phyloP scores from a whole-genome alignment of 768 basidiomycete species.

The Clitopilus hobsonii region DNA sequence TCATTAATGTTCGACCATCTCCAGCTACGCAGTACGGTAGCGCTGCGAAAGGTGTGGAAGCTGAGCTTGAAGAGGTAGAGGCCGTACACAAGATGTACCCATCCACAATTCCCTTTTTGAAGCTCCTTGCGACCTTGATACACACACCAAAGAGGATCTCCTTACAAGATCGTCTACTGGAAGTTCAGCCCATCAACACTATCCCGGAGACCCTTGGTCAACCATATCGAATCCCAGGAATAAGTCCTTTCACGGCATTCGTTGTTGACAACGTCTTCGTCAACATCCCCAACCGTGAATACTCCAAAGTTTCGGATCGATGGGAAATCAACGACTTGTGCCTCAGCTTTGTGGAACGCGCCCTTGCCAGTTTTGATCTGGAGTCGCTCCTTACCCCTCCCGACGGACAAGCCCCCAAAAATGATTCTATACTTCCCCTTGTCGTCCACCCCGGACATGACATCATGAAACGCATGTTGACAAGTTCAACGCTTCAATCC shows the following conservation, averaged over 20 bases:
- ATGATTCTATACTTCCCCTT: conserved; percentile 50
- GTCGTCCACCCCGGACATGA: conserved; percentile 85
- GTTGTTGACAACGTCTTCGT: conserved; percentile 88
- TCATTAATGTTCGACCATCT: conserved; percentile 66
- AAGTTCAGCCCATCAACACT: conserved; percentile 61
- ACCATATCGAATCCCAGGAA: conserved; percentile 74
- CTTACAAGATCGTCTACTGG: conserved; percentile 51
- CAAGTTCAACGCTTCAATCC: conserved; percentile 65
- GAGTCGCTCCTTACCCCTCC: conserved; percentile 59
- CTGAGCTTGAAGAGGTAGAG: conserved; percentile 88
- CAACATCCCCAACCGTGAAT: conserved; percentile 72
- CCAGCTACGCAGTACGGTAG: conserved; percentile 36
- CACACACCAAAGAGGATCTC: conserved; percentile 76
- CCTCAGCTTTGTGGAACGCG: conserved; percentile 80
- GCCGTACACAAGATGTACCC: conserved; percentile 75
- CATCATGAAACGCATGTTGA: conserved; percentile 74
- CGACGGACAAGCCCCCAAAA: conserved; percentile 48
- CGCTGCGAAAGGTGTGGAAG: conserved; percentile 73
- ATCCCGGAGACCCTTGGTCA: conserved; percentile 79
- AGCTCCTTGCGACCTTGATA: conserved; percentile 75
- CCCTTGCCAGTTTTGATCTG: conserved; percentile 77
- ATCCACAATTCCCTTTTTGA: conserved; percentile 83
- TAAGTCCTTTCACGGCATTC: conserved; percentile 80
- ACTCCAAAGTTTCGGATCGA: conserved; percentile 65
- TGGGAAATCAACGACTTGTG: conserved; percentile 88